Evolutionary conservation across 257 asterid species (phyloP), one percentile per base, ranked within the genome.

Genomic region (Perilla frutescens): DNA sequence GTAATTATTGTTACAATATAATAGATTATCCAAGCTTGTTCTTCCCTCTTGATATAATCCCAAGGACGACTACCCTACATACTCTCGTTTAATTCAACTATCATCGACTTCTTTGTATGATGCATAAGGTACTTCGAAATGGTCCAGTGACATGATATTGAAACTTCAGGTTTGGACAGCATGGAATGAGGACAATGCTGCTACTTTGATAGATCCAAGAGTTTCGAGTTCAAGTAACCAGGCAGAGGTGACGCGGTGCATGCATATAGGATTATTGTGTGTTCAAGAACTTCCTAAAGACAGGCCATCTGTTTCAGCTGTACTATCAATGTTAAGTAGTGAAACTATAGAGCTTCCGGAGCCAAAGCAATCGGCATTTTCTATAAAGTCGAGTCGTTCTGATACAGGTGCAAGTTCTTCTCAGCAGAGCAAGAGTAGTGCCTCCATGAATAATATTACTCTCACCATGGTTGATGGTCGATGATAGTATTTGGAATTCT

Each of bases 241-340:
- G 26, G 62, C 20, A 51, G 85, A 91, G 74, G 78, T 84, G 37
- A 5, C 77, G 76, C 76, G 91, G 74, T 87, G 87, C 80, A 73
- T 89, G 11, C 93, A 86, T 31, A 85, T 87, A 1, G 92, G 93
- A 34, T 56, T 91, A 53, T 75, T 91, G 72, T 89, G 93, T 3
- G 92, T 89, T 48, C 95, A 91, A 82, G 92, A 89, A 71, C 74
- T 72, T 65, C 85, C 85, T 29, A 77, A 39, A 9, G 89, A 87
- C 44, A 79, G 96, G 81, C 97, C 93, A 10, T 77, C 79, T 15
- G 64, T 84, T 15, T 75, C 87, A 9, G 10, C 66, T 34, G 83
- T 86, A 20, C 81, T 91, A 5, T 83, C 89, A 6, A 86, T 89
- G 91, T 76, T 91, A 29, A 82, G 65, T 11, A 78, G 87, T 76